Base-by-base conservation (phyloP, 176 grass and related monocot species). In the Chrysopogon serrulatus region DNA sequence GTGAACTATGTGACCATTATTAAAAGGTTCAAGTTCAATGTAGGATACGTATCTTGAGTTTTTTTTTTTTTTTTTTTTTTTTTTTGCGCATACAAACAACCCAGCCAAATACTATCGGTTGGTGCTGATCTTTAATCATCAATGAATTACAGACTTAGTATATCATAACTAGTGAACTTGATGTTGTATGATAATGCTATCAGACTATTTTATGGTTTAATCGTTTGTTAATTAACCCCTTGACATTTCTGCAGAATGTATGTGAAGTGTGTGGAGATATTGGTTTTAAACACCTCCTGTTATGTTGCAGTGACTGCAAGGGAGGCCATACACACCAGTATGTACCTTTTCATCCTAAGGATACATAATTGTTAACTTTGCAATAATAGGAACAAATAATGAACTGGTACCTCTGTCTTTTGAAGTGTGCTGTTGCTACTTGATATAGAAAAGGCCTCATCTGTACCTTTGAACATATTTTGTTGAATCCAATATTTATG, bases 221-320 rank as follows among this genome's bases (percentile, higher is more conserved):
- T 36, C 7, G 35, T 51, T 32, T 4, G 4, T 31, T 16, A 24
- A 51, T 43, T 12, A 51, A 26, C 21, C 23, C 26, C 44, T 54
- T 68, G 13, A 6, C 61, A 60, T 80, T 84, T 57, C n/a, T 80
- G 82, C 87, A 89, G 87, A 44, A 9, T 35, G 60, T 89, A 23
- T 89, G 87, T 45, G 87, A 74, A 66, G 63, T 59, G 5, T 89
- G 82, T 68, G 82, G 87, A 74, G 30, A 30, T 84, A 19, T 75
- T 80, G 87, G 87, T 68, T 68, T 2, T 44, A 33, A 39, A 84
- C 1, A 60, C 18, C 87, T 89, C 57, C 48, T 89, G 17, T 18
- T 89, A 67, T 40, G 60, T 74, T 89, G 87, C 47, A 4, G 16
- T 60, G 76, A 68, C 47, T 89, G 82, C 76, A 32, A 74, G 12